A percentile compares a stretch with the other conserved stretches of the same genome.
Conservation (phyloP, 164 flowering plant genomes). For the Magnolia officinalis region DNA sequence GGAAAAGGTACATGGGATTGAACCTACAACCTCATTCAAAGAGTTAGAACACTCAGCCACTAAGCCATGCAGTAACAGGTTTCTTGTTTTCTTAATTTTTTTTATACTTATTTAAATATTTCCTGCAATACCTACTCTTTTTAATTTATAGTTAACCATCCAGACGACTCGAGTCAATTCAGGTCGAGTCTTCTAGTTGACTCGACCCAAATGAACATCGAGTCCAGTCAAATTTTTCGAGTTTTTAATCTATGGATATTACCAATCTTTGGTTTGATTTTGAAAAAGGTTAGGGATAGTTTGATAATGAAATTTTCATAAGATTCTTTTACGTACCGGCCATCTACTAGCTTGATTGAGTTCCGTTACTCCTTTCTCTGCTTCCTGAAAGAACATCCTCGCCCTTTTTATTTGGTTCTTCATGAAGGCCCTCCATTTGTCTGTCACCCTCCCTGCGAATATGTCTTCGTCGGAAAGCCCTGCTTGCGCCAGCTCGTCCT, state of each 20-base stretch:
- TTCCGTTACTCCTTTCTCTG: slow-evolving; percentile 72
- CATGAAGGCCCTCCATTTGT: slow-evolving; percentile 85
- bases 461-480: slow-evolving; percentile 85
- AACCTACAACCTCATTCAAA: too few species aligned
- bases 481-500: slow-evolving; percentile 78
- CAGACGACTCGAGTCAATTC: too few species aligned
- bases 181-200: background rate
- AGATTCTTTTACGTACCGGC: slow-evolving; percentile 53
- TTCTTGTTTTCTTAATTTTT: too few species aligned
- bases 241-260: background rate
- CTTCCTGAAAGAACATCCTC: slow-evolving; percentile 77
- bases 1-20: too few species aligned
- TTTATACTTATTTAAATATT: too few species aligned
- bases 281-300: background rate
- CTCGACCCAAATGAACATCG: background rate
- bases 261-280: too few species aligned
- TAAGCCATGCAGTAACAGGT: too few species aligned
- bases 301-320: too few species aligned
- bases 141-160: too few species aligned
- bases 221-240: background rate
- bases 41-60: too few species aligned
- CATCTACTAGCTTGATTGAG: slow-evolving; percentile 81
- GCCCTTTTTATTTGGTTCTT: slow-evolving; percentile 78
- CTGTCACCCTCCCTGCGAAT: slow-evolving; percentile 77
- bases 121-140: too few species aligned